These are phyloP conservation scores for Periglandula ipomoeae DNA, from an alignment of 2,329 filamentous ascomycete genomes.

Conservation along the genomic window DNA sequence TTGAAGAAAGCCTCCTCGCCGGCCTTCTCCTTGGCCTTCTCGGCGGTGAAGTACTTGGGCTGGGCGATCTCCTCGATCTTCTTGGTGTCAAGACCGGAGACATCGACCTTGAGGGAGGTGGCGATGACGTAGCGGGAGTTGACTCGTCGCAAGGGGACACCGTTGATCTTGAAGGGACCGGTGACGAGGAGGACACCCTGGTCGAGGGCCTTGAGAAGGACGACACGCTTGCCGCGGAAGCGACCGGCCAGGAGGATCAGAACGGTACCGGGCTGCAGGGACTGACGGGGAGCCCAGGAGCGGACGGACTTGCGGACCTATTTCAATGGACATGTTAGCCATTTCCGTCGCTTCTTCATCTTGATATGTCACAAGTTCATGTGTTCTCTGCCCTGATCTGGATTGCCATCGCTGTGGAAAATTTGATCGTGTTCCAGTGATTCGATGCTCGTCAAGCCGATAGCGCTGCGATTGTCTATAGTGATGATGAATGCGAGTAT, in stretches of 20 bases:
- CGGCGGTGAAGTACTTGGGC: slow-evolving; percentile 90
- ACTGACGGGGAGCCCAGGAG: slow-evolving; percentile 76
- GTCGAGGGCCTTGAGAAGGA: slow-evolving; percentile 95
- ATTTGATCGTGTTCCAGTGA: neutral
- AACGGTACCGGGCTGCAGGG: slow-evolving; percentile 88
- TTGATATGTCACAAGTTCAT: neutral
- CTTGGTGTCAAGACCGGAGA: slow-evolving; percentile 77
- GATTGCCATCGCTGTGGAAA: neutral
- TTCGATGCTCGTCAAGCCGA: neutral
- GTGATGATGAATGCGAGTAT: no score
- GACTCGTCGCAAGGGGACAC: slow-evolving; percentile 90
- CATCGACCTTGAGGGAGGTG: slow-evolving; percentile 75
- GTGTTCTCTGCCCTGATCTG: slow-evolving; percentile 2
- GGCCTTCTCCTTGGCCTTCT: slow-evolving; percentile 92
- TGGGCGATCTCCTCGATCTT: slow-evolving; percentile 75
- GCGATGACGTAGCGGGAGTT: slow-evolving; percentile 92
- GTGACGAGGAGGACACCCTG: slow-evolving; percentile 98
- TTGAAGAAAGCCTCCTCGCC: slow-evolving; percentile 99
- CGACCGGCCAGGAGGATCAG: slow-evolving; percentile 98
- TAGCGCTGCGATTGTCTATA: no score
- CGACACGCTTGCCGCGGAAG: slow-evolving; percentile 99
- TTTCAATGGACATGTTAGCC: slow-evolving; percentile 15
- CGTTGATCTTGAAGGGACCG: slow-evolving; percentile 99
- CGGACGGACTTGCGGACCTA: slow-evolving; percentile 93
- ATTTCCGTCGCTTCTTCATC: neutral